A percentile compares a stretch with the other conserved stretches of the same genome.
Evolutionary conservation across 2,329 filamentous ascomycete species (phyloP).

Genomic region (Trichoderma brevicompactum): DNA sequence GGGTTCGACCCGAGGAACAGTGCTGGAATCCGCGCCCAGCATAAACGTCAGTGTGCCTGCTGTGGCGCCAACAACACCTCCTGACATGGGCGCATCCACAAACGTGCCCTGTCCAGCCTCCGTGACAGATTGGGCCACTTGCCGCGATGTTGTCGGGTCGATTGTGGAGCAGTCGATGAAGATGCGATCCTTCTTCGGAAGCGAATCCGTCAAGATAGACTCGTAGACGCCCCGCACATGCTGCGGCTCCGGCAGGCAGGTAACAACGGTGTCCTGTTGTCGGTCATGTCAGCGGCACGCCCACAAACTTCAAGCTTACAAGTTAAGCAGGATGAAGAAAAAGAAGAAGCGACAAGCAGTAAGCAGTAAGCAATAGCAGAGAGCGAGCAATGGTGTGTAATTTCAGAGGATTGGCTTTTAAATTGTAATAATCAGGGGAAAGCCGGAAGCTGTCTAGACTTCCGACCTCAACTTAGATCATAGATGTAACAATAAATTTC

Average conservation of each 20-base stretch:
- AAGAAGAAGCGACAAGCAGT: not conserved
- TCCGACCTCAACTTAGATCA: conserved; percentile 75
- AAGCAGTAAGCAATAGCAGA: not conserved
- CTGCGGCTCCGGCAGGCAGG: conserved; percentile 83
- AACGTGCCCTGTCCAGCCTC: conserved; percentile 73
- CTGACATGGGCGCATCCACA: conserved; percentile 95
- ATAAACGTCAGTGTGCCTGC: conserved; percentile 94
- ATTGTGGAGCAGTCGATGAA: conserved; percentile 98
- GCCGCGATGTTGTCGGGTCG: conserved; percentile 81
- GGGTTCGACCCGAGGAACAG: conserved; percentile 68
- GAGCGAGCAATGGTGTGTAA: not conserved
- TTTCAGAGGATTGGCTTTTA: conserved; percentile 65
- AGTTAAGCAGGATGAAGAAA: not conserved
- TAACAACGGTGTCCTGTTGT: conserved; percentile 78
- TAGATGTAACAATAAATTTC: conserved; percentile 51
- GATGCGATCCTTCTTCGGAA: conserved; percentile 64
- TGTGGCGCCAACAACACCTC: conserved; percentile 87
- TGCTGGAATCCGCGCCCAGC: conserved; percentile 71
- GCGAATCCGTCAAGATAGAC: conserved; percentile 67
- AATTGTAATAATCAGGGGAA: conserved; percentile 66
- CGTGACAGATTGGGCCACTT: conserved; percentile 71
- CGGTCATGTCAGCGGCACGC: conserved; percentile 27
- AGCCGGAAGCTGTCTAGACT: conserved; percentile 45
- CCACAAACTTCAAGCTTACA: conserved; percentile 46
- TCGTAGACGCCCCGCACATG: conserved; percentile 85